Evolutionary conservation across 2,329 filamentous ascomycete genomes (phyloP), one percentile per base, ranked within the genome.

Genomic region (Lasiodiplodia theobromae): DNA sequence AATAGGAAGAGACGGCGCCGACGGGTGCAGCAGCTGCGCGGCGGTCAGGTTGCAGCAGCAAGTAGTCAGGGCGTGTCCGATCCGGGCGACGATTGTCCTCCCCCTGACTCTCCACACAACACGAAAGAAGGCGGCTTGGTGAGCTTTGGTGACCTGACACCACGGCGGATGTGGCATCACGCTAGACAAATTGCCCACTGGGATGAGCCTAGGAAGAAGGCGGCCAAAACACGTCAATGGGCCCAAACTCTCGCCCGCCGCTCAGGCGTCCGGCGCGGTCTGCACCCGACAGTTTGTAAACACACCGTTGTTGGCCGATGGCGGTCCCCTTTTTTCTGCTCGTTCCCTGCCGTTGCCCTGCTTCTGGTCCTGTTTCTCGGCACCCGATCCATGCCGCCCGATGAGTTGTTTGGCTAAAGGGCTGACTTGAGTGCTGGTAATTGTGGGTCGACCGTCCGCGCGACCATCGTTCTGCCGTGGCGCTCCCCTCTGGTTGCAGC

Each of bases 131-230:
- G 31, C 31, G 31, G 31, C 31, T 34, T 7, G 31, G 54, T 14
- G 54, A 47, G 58, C 58, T 49, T 63, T 63, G 60, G 60, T 64
- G 60, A 64, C 44, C 60, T 64, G 60, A 64, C 60, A 64, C 60
- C n/a, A 47, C 25, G 28, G 58, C 58, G 58, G 58, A 63, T 38
- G 60, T 52, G 60, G 60, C 60, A 64, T 64, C 60, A 38, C 60
- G 60, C 60, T 64, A 64, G 60, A 52, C 60, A 52, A 64, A 64
- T 64, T 64, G 51, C 34, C 60, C 60, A 44, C 60, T 64, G 60
- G 60, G 60, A 49, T 64, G 51, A 31, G 60, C 60, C 60, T 16
- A 21, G 57, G n/a, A 62, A 25, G 38, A 5, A 47, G 38, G 25
- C 18, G 44, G 47, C 47, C 18, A 44, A 18, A 18, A 63, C 58